Evolutionary conservation across 495 filamentous ascomycete genomes (phyloP).

Genomic region (Neurospora sp.): DNA sequence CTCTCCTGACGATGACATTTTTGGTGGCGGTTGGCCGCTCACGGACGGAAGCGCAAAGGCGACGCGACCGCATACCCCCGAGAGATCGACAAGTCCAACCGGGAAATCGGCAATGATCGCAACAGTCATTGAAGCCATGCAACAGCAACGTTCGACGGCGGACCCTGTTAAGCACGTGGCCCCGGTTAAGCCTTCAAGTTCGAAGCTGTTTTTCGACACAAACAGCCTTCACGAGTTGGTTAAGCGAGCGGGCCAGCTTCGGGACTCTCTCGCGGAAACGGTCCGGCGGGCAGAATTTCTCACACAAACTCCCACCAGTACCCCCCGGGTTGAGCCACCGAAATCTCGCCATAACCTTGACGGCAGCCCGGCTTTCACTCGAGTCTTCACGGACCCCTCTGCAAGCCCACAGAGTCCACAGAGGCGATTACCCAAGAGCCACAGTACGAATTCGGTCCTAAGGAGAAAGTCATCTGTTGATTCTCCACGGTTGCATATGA

Average conservation of each 20-base stretch:
- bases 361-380: slow-evolving; percentile 51
- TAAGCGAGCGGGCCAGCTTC: slow-evolving; percentile 68
- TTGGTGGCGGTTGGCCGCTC: slow-evolving; percentile 40
- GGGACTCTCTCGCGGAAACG: slow-evolving; percentile 60
- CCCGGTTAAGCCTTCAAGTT: slow-evolving; percentile 39
- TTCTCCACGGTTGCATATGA: slow-evolving; percentile 54
- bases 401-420: slow-evolving; percentile 27
- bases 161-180: slow-evolving; percentile 32
- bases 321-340: slow-evolving; percentile 26
- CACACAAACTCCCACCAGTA: slow-evolving; percentile 48
- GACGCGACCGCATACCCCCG: slow-evolving; percentile 29
- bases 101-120: slow-evolving; percentile 54
- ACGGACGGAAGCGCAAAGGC: slow-evolving; percentile 18
- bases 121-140: slow-evolving; percentile 69
- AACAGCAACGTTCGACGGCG: slow-evolving; percentile 46
- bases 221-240: slow-evolving; percentile 81
- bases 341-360: slow-evolving; percentile 27
- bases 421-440: slow-evolving; percentile 37
- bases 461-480: slow-evolving; percentile 35
- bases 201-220: slow-evolving; percentile 86
- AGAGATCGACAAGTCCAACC: slow-evolving; percentile 18
- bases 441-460: slow-evolving; percentile 40
- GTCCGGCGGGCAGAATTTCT: slow-evolving; percentile 71
- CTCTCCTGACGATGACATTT: slow-evolving; percentile 54
- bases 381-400: slow-evolving; percentile 50